Percentiles rank a stretch among this genome's conserved stretches.
Conservation (phyloP, 768 basidiomycete species). For the Dendrothele bispora region DNA sequence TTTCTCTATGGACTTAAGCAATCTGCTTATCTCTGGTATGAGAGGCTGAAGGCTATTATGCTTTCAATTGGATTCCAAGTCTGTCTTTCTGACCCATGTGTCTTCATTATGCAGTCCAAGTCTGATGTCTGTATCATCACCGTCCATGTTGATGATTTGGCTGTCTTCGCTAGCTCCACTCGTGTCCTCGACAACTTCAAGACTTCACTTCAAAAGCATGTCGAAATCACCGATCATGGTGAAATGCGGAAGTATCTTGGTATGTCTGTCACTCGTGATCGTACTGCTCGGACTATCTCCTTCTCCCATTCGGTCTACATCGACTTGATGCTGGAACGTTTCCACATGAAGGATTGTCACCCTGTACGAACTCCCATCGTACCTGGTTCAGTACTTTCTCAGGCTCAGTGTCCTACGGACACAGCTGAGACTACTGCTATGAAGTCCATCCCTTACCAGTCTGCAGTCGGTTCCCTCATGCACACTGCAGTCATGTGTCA, state of each 20-base stretch:
- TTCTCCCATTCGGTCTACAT: slow-evolving; percentile 33
- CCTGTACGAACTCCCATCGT: slow-evolving; percentile 25
- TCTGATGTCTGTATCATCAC: too few species aligned
- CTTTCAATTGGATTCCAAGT: too few species aligned
- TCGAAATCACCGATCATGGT: slow-evolving; percentile 19
- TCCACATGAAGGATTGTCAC: slow-evolving; percentile 22
- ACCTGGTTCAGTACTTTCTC: slow-evolving; percentile 10
- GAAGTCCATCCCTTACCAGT: slow-evolving; percentile 21
- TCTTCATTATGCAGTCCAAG: too few species aligned
- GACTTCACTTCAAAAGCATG: slow-evolving; percentile 8
- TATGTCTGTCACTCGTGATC: slow-evolving; percentile 27
- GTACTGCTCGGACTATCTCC: slow-evolving; percentile 19
- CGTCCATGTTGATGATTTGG: slow-evolving; percentile 27
- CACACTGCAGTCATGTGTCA: slow-evolving; percentile 26
- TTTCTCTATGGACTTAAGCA: too few species aligned
- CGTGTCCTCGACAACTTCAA: slow-evolving; percentile 14
- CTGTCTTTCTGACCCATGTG: too few species aligned
- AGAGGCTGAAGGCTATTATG: too few species aligned
- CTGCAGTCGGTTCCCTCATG: slow-evolving; percentile 23
- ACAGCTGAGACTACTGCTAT: slow-evolving; percentile 9
- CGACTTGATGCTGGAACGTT: slow-evolving; percentile 19
- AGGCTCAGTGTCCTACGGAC: neutral
- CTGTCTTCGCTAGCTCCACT: slow-evolving; percentile 12
- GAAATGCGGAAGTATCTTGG: slow-evolving; percentile 26
- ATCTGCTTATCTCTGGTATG: too few species aligned